Conservation (phyloP, 768 basidiomycete genomes). For the Boletus subparvulus region DNA sequence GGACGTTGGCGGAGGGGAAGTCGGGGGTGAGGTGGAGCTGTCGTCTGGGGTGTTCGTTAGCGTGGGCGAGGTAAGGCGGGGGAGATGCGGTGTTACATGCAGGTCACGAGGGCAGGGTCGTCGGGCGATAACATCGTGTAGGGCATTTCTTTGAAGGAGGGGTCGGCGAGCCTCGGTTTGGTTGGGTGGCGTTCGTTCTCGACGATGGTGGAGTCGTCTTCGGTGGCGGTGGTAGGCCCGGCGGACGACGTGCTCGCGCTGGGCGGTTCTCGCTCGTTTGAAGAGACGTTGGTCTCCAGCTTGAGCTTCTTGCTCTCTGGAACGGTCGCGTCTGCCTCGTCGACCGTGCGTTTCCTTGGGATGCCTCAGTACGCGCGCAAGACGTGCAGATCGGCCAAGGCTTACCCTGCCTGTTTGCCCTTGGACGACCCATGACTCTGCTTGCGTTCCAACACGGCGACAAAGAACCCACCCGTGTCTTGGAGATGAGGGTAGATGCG, state of each 20-base stretch:
- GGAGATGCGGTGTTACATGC: conserved; percentile 56
- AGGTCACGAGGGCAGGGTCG: conserved; percentile 67
- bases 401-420: conserved; percentile 18
- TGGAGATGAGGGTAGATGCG: conserved; percentile 94
- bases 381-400: background rate
- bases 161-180: conserved; percentile 26
- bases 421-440: conserved; percentile 2
- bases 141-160: conserved; percentile 83
- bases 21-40: conserved; percentile 64
- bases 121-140: conserved; percentile 76
- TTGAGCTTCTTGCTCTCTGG: conserved; percentile 54
- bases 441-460: conserved; percentile 78
- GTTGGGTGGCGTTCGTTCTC: conserved; percentile 1
- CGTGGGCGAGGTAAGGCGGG: background rate
- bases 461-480: conserved; percentile 96
- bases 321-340: conserved; percentile 39
- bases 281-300: conserved; percentile 29
- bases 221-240: conserved; percentile 1
- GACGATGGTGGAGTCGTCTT: background rate
- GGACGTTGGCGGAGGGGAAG: conserved; percentile 77
- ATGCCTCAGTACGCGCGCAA: background rate
- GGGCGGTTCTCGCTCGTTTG: conserved; percentile 2
- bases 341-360: conserved; percentile 47
- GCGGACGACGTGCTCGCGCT: conserved; percentile 5
- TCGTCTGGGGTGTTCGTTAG: conserved; percentile 43